Evolutionary conservation across 331 rosid genomes (phyloP).

Genomic region (Ulmus americana): DNA sequence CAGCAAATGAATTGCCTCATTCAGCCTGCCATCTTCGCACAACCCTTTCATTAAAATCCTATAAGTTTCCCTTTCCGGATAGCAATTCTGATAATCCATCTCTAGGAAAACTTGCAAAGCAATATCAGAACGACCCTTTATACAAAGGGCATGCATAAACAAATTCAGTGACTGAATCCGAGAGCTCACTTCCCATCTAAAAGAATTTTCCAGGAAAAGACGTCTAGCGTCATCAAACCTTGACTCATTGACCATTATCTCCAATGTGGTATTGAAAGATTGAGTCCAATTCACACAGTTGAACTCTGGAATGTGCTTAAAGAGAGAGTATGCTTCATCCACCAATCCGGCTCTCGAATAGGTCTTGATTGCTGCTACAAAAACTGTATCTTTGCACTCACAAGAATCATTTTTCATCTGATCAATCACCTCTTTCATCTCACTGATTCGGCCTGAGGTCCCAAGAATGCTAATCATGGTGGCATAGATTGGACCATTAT

Average conservation of each 20-base stretch:
- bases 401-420: constrained; percentile 67
- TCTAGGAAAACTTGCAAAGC: constrained; percentile 68
- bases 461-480: constrained; percentile 67
- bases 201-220: constrained; percentile 55
- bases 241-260: constrained; percentile 56
- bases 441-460: constrained; percentile 41
- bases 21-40: constrained; percentile 62
- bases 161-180: constrained; percentile 52
- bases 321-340: constrained; percentile 54
- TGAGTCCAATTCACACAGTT: constrained; percentile 71
- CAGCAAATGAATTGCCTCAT: constrained; percentile 74
- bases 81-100: constrained; percentile 65
- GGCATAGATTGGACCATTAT: constrained; percentile 72
- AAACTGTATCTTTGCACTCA: constrained; percentile 65
- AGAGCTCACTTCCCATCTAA: constrained; percentile 67
- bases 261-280: constrained; percentile 63
- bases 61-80: constrained; percentile 66
- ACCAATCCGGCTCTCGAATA: constrained; percentile 46
- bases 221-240: constrained; percentile 49
- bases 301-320: constrained; percentile 46
- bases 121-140: constrained; percentile 54
- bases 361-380: constrained; percentile 56
- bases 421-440: constrained; percentile 59
- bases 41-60: constrained; percentile 63
- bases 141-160: constrained; percentile 61